A percentile compares a stretch with the other conserved stretches of the same genome.
phyloP scores from a whole-genome alignment of 2,329 filamentous ascomycete genomes.

The Neofusicoccum sp. region DNA sequence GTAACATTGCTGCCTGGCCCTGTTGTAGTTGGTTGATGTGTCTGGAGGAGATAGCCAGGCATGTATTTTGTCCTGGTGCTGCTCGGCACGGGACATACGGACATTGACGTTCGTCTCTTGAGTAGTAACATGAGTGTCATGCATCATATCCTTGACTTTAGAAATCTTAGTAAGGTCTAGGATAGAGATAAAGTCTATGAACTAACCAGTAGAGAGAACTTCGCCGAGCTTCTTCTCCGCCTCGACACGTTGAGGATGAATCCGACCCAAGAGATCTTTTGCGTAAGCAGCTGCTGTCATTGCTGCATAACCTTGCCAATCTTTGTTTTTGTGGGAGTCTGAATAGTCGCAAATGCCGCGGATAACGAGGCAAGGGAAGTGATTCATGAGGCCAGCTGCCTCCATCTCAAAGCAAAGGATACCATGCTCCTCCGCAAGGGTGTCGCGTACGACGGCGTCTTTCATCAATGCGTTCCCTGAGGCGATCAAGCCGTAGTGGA shows the following conservation, averaged over 20 bases:
- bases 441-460: conserved; percentile 16
- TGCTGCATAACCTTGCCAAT: conserved; percentile 32
- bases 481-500: conserved; percentile 2
- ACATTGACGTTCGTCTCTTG: too few relatives aligned
- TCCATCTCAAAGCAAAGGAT: conserved; percentile 19
- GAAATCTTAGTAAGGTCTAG: too few relatives aligned
- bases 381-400: conserved; percentile 20
- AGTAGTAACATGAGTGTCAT: too few relatives aligned
- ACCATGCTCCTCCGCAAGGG: background rate
- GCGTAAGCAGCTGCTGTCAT: conserved; percentile 26
- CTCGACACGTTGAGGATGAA: conserved; percentile 11
- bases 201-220: background rate
- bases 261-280: conserved; percentile 19
- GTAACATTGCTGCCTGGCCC: conserved; percentile 25
- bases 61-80: background rate
- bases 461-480: conserved; percentile 19
- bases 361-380: conserved; percentile 17
- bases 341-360: conserved; percentile 19
- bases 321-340: conserved; percentile 29
- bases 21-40: conserved; percentile 30
- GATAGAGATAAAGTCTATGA: too few relatives aligned
- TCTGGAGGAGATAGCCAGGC: conserved; percentile 33
- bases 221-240: conserved; percentile 2
- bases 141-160: too few relatives aligned
- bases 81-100: background rate